Percentiles rank a stretch among this genome's conserved stretches.
Conservation (phyloP, 2,329 filamentous ascomycete species). For the Cercospora sp. region DNA sequence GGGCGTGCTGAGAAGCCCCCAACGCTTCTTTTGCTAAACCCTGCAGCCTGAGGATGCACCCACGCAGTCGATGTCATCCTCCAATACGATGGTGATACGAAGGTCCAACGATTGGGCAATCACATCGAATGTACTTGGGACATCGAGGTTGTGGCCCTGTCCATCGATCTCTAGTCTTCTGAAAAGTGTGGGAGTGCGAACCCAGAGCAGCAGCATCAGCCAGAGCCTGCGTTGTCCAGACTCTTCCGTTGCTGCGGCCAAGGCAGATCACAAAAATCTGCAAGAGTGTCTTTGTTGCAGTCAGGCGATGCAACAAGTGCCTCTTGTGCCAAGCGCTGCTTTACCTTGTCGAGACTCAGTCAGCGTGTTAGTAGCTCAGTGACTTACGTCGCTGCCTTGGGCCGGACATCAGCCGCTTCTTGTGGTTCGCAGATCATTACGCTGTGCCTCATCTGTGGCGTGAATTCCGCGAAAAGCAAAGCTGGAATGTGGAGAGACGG, state of each 20-base stretch:
- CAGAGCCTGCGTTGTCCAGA: neutral
- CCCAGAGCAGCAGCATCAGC: neutral
- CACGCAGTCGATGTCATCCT: neutral
- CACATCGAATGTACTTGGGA: neutral
- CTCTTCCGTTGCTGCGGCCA: neutral
- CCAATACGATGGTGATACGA: neutral
- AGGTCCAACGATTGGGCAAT: neutral
- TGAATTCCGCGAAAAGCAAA: neutral
- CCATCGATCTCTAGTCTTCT: neutral
- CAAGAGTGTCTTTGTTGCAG: neutral
- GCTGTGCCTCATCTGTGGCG: neutral
- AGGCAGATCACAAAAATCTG: neutral
- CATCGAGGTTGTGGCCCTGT: neutral
- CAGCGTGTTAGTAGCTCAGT: neutral
- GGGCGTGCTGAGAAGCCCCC: neutral
- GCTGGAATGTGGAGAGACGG: neutral
- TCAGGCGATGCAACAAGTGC: neutral
- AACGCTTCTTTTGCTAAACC: neutral
- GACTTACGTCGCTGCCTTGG: neutral
- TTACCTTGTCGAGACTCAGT: neutral
- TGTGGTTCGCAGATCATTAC: neutral
- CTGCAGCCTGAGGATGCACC: neutral
- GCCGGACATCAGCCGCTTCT: neutral
- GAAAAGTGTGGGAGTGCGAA: neutral
- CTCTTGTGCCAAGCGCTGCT: neutral